A percentile compares a stretch with the other conserved stretches of the same genome.
Evolutionary conservation across 768 basidiomycete genomes (phyloP).

Genomic region (Boletus edulis): DNA sequence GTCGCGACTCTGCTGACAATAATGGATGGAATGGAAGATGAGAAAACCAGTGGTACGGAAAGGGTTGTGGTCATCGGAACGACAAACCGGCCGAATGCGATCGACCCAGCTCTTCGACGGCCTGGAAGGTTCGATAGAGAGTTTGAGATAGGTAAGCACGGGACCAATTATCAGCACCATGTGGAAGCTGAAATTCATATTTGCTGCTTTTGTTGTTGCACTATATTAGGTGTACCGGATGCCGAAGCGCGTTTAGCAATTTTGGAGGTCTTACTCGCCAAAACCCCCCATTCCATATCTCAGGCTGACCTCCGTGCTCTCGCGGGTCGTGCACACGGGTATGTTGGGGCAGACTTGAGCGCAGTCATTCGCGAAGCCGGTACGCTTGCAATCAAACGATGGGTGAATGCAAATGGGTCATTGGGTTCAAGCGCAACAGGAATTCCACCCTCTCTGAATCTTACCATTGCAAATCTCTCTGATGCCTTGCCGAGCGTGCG

Average conservation of each 20-base stretch:
- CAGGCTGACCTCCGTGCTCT: constrained; percentile 59
- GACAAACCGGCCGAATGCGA: constrained; percentile 92
- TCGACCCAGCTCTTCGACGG: constrained; percentile 87
- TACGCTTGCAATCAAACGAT: constrained; percentile 85
- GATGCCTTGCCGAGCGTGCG: constrained; percentile 74
- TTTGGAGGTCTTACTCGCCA: constrained; percentile 76
- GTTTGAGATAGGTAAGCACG: constrained; percentile 80
- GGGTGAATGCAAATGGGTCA: constrained; percentile 40
- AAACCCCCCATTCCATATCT: constrained; percentile 74
- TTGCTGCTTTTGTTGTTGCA: background rate
- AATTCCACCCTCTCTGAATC: constrained; percentile 30
- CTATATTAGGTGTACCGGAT: constrained; percentile 76
- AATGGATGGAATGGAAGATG: constrained; percentile 83
- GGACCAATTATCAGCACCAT: background rate
- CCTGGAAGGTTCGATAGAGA: constrained; percentile 94
- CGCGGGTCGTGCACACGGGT: constrained; percentile 85
- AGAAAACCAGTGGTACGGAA: constrained; percentile 38
- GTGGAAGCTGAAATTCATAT: background rate
- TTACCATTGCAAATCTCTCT: constrained; percentile 63
- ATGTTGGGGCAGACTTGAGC: constrained; percentile 94
- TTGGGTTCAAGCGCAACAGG: constrained; percentile 3
- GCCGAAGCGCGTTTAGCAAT: constrained; percentile 82
- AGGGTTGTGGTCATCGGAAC: constrained; percentile 95
- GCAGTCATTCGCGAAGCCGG: constrained; percentile 93
- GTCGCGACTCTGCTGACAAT: constrained; percentile 94